Base-by-base conservation (phyloP, 805 yeast species). In the Yarrowia sp. region DNA sequence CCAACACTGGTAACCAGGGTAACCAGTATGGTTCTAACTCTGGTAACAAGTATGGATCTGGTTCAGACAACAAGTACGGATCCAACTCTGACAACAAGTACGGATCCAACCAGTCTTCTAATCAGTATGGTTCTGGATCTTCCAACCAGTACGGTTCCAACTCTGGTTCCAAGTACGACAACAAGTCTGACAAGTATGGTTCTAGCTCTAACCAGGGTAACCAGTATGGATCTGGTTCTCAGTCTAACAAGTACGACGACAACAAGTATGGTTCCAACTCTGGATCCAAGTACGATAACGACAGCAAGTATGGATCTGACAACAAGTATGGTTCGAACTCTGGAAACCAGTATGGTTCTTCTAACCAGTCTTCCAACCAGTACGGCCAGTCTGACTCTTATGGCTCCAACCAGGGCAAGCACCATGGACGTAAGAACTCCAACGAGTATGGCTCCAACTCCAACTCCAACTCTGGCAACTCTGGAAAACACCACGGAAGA, bases 401-500 rank as follows among this genome's bases (percentile, higher is more conserved):
- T n/a, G n/a, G n/a, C n/a, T n/a, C 47, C 42, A n/a, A 38, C 42
- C 15, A 13, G 8, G 42, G 15, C 42, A 38, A 42, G 42, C 47
- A 42, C 3, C 47, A 42, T 17, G 47, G 47, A 11, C 13, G 38
- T 10, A 35, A 35, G 38, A 35, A 11, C 47, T 18, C 47, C 31
- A 15, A 15, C 44, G 10, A 42, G 13, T 42, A 42, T 42, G 47
- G 47, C 13, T 38, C 42, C 17, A 38, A 38, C 42, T 38, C 42
- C 17, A 38, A 38, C 42, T 38, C 42, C 38, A 35, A 35, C 38
- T 35, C 38, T 35, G 38, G 38, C 8, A 35, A 35, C 38, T 35
- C 38, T 8, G 51, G 51, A 18, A 45, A 45, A 22, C 51, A 45
- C 17, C 51, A 45, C 22, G 51, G 51, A n/a, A 17, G 51, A 45